Evolutionary conservation across 2,329 filamentous ascomycete species (phyloP).

Genomic region (Penicillium sp.): DNA sequence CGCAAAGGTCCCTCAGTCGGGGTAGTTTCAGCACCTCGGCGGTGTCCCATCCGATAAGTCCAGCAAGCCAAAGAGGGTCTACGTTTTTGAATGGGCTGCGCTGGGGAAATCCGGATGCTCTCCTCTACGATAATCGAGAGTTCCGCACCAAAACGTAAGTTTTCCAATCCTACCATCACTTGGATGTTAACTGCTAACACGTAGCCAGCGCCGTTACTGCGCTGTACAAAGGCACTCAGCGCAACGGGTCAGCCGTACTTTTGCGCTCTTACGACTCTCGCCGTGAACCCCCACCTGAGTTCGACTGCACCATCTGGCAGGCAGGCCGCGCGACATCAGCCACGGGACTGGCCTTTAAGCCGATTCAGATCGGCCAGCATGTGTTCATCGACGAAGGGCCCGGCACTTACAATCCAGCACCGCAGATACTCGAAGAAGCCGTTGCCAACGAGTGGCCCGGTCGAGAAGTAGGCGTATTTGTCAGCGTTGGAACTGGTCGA

Average conservation of each 20-base stretch:
- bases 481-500: conserved; percentile 94
- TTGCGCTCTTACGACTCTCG: conserved; percentile 94
- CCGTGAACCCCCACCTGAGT: conserved; percentile 85
- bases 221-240: conserved; percentile 79
- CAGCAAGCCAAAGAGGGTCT: conserved; percentile 57
- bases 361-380: conserved; percentile 89
- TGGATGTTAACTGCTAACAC: background rate
- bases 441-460: conserved; percentile 93
- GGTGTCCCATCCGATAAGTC: conserved; percentile 59
- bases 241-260: conserved; percentile 67
- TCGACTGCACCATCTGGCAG: conserved; percentile 95
- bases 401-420: conserved; percentile 89
- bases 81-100: conserved; percentile 48
- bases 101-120: conserved; percentile 80
- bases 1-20: conserved; percentile 70
- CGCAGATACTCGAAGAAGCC: conserved; percentile 84
- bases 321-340: conserved; percentile 92
- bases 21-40: conserved; percentile 83
- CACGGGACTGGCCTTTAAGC: conserved; percentile 92
- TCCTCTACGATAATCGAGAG: conserved; percentile 84
- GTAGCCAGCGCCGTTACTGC: conserved; percentile 78
- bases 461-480: conserved; percentile 84
- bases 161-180: background rate
- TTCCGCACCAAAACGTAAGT: conserved; percentile 85
- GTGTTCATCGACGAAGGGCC: conserved; percentile 91